Evolutionary conservation across 176 grass and related monocot species (phyloP).

Genomic region (Bothriochloa decipiens): DNA sequence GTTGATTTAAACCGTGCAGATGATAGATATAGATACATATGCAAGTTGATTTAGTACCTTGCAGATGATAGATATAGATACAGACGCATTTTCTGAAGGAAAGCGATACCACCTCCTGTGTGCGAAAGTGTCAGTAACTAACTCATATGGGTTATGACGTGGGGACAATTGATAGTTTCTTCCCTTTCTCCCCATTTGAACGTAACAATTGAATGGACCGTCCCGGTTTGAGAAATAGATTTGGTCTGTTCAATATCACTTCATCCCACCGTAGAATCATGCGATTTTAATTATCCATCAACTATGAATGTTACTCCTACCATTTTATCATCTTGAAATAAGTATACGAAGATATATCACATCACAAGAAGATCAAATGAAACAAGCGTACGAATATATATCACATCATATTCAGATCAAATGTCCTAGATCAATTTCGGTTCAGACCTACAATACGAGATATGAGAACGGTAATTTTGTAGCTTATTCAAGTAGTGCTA

Average conservation of each 20-base stretch:
- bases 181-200: too few species aligned
- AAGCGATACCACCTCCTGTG: slow-evolving; percentile 11
- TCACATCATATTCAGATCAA: neutral
- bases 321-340: slow-evolving; percentile 15
- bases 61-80: slow-evolving; percentile 27
- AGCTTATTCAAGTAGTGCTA: neutral
- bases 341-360: neutral
- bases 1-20: slow-evolving; percentile 35
- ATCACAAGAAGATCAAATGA: neutral
- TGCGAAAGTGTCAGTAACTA: neutral
- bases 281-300: neutral
- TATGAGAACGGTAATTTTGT: neutral
- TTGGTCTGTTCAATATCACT: neutral
- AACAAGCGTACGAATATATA: too few species aligned
- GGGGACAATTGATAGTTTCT: neutral
- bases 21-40: slow-evolving; percentile 23
- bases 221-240: neutral
- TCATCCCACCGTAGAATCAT: neutral
- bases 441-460: slow-evolving; percentile 28
- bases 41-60: slow-evolving; percentile 42
- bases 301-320: neutral
- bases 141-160: slow-evolving; percentile 10
- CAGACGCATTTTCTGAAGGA: slow-evolving; percentile 17
- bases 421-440: neutral
- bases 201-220: neutral